Evolutionary conservation across 1,139 yeast genomes (phyloP).

Genomic region (Hansenula lynferdii): DNA sequence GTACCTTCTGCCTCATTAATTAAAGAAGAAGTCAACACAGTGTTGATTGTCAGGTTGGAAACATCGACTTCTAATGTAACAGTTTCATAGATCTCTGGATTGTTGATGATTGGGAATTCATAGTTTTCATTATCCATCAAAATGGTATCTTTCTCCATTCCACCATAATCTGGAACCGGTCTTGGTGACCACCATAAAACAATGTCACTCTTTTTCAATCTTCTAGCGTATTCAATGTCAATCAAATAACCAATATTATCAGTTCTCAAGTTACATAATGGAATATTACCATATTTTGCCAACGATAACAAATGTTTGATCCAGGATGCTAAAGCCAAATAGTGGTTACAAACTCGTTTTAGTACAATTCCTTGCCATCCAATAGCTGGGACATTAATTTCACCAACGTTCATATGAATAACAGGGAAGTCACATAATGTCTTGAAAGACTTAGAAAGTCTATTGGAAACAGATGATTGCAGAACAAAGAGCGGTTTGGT

Average conservation of each 20-base stretch:
- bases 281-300: conserved; percentile 73
- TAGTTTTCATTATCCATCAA: conserved; percentile 47
- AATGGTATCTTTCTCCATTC: conserved; percentile 58
- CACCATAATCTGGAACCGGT: conserved; percentile 85
- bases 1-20: conserved; percentile 91
- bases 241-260: conserved; percentile 76
- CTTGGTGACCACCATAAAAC: conserved; percentile 92
- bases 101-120: conserved; percentile 69
- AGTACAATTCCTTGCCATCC: conserved; percentile 83
- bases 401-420: conserved; percentile 52
- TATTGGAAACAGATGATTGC: conserved; percentile 63
- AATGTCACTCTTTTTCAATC: conserved; percentile 56
- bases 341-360: conserved; percentile 65
- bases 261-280: conserved; percentile 76
- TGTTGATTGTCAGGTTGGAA: conserved; percentile 77
- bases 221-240: conserved; percentile 84
- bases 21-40: conserved; percentile 77
- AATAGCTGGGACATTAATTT: conserved; percentile 62
- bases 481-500: conserved; percentile 62
- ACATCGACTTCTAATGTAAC: conserved; percentile 78
- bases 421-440: conserved; percentile 59
- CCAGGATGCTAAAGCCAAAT: conserved; percentile 74
- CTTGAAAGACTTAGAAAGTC: conserved; percentile 38
- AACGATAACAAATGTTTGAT: conserved; percentile 59
- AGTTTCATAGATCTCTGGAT: conserved; percentile 75